Conservation (phyloP, 345 rosid species). For the Raphanus sativus region DNA sequence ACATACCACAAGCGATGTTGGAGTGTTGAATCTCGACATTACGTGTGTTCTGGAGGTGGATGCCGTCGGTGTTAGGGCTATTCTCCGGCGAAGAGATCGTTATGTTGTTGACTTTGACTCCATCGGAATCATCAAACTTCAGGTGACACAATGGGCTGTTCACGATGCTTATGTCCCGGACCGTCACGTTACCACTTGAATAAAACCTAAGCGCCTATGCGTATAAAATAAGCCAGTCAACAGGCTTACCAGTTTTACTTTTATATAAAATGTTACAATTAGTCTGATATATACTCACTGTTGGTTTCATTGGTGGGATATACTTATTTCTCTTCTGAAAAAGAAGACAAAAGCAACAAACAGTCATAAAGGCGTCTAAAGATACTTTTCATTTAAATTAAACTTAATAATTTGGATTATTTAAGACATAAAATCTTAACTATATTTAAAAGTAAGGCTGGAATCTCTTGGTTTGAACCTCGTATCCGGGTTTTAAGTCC, state of each 20-base stretch:
- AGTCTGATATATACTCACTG: conserved; percentile 44
- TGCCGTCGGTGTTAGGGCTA: conserved; percentile 89
- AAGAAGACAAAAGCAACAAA: neutral
- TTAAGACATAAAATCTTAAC: neutral
- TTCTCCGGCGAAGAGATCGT: conserved; percentile 66
- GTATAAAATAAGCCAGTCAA: neutral
- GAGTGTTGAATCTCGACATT: conserved; percentile 78
- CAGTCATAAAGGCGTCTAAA: neutral
- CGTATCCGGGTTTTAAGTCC: neutral
- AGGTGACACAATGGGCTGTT: conserved; percentile 88
- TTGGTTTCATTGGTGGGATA: conserved; percentile 70
- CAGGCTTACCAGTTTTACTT: neutral
- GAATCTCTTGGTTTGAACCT: neutral
- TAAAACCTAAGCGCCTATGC: conserved; percentile 76
- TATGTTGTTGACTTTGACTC: conserved; percentile 58
- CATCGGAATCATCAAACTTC: conserved; percentile 71
- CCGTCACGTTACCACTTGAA: conserved; percentile 63
- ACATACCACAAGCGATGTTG: conserved; percentile 61
- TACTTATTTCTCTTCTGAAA: conserved; percentile 56
- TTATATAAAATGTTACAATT: neutral
- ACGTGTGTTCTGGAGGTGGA: conserved; percentile 80
- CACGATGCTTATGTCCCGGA: conserved; percentile 62
- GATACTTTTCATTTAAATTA: neutral
- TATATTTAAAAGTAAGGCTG: neutral
- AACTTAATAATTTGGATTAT: neutral